Conservation (phyloP, 2,329 filamentous ascomycete genomes). For the Tolypocladium album region DNA sequence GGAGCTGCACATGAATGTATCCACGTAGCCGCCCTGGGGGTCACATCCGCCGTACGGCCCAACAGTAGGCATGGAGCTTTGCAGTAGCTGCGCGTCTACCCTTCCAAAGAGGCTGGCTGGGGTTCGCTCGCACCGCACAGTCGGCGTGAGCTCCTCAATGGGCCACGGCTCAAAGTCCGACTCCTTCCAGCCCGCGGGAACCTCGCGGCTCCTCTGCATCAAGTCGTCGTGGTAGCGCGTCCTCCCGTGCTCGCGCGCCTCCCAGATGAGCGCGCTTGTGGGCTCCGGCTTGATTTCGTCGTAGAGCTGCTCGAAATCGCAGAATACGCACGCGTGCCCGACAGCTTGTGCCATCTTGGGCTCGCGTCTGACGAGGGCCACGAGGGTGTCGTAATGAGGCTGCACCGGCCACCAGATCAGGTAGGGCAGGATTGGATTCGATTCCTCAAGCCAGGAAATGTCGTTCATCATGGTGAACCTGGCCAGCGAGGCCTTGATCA, state of each 20-base stretch:
- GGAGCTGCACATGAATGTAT: background rate
- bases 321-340: background rate
- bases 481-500: background rate
- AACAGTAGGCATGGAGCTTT: background rate
- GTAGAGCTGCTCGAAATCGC: background rate
- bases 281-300: background rate
- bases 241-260: background rate
- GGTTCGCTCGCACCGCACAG: background rate
- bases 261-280: background rate
- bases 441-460: background rate
- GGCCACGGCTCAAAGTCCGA: background rate
- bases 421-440: background rate
- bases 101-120: background rate
- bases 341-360: background rate
- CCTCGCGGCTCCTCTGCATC: background rate
- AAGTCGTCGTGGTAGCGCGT: background rate
- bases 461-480: background rate
- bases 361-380: background rate
- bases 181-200: background rate
- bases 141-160: background rate
- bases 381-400: background rate
- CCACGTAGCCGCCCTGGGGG: background rate
- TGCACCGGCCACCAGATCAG: background rate
- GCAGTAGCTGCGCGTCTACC: background rate
- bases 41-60: background rate